Conservation (phyloP, 768 basidiomycete species). For the Boletus rex-veris region DNA sequence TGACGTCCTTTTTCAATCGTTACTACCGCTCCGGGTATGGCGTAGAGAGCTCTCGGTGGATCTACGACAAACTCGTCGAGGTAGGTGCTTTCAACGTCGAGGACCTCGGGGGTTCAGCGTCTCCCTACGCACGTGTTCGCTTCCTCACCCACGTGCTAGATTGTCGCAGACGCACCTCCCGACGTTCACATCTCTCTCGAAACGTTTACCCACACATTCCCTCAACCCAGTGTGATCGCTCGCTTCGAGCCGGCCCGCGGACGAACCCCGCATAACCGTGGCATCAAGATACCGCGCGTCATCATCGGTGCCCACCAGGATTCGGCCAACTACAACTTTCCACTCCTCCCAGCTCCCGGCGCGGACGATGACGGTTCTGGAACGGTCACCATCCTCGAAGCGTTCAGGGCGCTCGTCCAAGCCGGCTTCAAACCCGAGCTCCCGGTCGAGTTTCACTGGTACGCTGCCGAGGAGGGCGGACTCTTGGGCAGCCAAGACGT, state of each 20-base stretch:
- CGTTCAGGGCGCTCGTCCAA: slow-evolving; percentile 66
- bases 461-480: slow-evolving; percentile 62
- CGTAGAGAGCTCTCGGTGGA: slow-evolving; percentile 38
- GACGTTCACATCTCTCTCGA: slow-evolving; percentile 16
- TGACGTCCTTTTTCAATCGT: not conserved
- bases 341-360: slow-evolving; percentile 43
- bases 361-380: slow-evolving; percentile 58
- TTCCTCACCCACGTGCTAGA: slow-evolving; percentile 2
- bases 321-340: slow-evolving; percentile 39
- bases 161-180: slow-evolving; percentile 9
- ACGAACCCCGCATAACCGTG: slow-evolving; percentile 1
- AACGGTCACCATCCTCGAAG: slow-evolving; percentile 72
- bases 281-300: slow-evolving; percentile 25
- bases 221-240: slow-evolving; percentile 19
- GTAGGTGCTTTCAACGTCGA: not conserved
- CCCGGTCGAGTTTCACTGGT: slow-evolving; percentile 80
- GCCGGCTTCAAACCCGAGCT: slow-evolving; percentile 64
- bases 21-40: slow-evolving; percentile 27
- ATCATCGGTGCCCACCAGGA: slow-evolving; percentile 45
- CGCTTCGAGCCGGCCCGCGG: slow-evolving; percentile 19
- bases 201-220: slow-evolving; percentile 21
- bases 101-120: too few relatives aligned
- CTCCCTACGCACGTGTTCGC: not conserved
- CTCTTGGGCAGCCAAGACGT: slow-evolving; percentile 42
- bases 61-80: slow-evolving; percentile 24